Evolutionary conservation across 176 grass and related monocot genomes (phyloP), one percentile per base, ranked within the genome.

Genomic region (Ensete ventricosum): DNA sequence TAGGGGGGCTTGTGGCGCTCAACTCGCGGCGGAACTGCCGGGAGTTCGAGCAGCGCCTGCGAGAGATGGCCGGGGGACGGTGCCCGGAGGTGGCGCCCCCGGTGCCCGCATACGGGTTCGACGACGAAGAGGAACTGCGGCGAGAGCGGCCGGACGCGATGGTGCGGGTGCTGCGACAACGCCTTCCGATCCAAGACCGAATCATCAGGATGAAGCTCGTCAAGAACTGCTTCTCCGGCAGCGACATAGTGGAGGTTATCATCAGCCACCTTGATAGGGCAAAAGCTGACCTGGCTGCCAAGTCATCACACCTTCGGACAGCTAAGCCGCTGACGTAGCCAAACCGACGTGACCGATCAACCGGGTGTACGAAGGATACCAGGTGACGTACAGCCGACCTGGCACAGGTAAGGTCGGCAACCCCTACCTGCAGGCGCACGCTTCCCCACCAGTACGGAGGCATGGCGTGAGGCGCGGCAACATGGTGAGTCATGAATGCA

Each of bases 1-100:
- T 99, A 0, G 95, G 95, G 19, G 90, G 95, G 0, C 70, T 99
- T 65, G 90, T 99, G 2, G 95, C 86, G 69, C 75, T 99, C 76
- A 99, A 99, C 83, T 99, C 95, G 53, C 75, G 91, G 43, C 78
- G 95, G 65, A 99, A 99, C 80, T 86, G 88, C 67, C 84, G 95
- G 24, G 84, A 99, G 78, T 89, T 99, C 80, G 90, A 99, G 24
- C 80, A 85, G 24, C 78, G 87, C 50, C 76, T 99, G 66, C 71
- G 77, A 0, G 84, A 88, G 9, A 84, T 90, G 80, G 84, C 84
- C 3, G 90, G 86, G 10, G 83, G 75, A 59, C 83, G 81, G 34
- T 93, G 90, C 80, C 83, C 95, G 16, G 95, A 91, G 54, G 71
- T 64, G 23, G 90, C 90, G 50, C 95, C 95, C 0, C 58, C 69